These are phyloP conservation scores for Crepidotus variabilis DNA, from an alignment of 768 basidiomycete genomes.

Conservation along the genomic window DNA sequence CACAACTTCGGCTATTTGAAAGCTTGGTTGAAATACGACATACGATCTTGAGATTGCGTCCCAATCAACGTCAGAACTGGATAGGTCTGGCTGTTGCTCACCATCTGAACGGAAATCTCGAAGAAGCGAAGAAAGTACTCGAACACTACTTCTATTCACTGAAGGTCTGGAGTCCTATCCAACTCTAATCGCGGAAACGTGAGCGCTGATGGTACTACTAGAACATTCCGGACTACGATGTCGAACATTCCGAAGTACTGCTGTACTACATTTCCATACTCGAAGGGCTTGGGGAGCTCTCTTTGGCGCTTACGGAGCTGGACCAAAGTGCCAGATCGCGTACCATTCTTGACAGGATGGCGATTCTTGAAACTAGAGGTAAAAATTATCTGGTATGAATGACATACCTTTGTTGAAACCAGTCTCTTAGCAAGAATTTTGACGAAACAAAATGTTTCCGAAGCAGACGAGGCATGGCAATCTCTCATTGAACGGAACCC, in stretches of 20 bases:
- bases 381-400: slow-evolving; percentile 5
- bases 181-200: not conserved
- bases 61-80: slow-evolving; percentile 87
- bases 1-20: slow-evolving; percentile 81
- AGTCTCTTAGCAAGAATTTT: slow-evolving; percentile 64
- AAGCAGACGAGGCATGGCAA: slow-evolving; percentile 81
- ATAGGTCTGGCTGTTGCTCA: slow-evolving; percentile 84
- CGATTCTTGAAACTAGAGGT: slow-evolving; percentile 71
- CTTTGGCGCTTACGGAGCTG: slow-evolving; percentile 58
- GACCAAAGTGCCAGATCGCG: slow-evolving; percentile 62
- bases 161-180: slow-evolving; percentile 43
- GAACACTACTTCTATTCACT: slow-evolving; percentile 68
- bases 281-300: slow-evolving; percentile 65
- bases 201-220: slow-evolving; percentile 21
- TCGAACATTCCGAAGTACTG: slow-evolving; percentile 79
- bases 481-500: slow-evolving; percentile 81
- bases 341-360: slow-evolving; percentile 66
- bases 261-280: slow-evolving; percentile 74
- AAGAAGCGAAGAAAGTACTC: slow-evolving; percentile 67
- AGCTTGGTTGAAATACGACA: slow-evolving; percentile 79
- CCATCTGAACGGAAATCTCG: slow-evolving; percentile 73
- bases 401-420: slow-evolving; percentile 6
- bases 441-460: slow-evolving; percentile 57
- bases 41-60: slow-evolving; percentile 74
- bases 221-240: slow-evolving; percentile 76